These are phyloP conservation scores for Calonectria hongkongensis DNA, from an alignment of 2,329 filamentous ascomycete species.

Conservation along the genomic window DNA sequence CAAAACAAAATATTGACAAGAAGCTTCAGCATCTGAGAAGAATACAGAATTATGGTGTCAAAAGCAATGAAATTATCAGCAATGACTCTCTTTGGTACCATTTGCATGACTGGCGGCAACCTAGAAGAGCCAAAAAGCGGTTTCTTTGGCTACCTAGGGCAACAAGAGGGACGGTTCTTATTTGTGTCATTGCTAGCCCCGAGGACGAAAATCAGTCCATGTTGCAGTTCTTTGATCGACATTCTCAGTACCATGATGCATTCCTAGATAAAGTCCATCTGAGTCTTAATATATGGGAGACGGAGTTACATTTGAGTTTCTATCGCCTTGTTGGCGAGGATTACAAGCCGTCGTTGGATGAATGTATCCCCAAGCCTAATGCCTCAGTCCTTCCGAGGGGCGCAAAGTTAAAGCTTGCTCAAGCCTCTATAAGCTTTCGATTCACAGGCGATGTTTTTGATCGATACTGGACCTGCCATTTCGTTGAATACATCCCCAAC, in stretches of 20 bases:
- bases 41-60: not conserved
- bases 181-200: not conserved
- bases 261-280: not conserved
- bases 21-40: not conserved
- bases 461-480: slow-evolving; percentile 8
- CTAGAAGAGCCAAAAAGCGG: not conserved
- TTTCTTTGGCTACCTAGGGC: not conserved
- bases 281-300: not conserved
- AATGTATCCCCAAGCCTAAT: not conserved
- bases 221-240: not conserved
- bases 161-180: not conserved
- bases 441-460: not conserved
- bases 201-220: not conserved
- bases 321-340: not conserved
- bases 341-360: no score
- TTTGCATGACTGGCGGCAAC: not conserved
- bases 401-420: not conserved
- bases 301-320: not conserved
- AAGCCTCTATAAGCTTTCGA: not conserved
- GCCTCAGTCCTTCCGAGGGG: no score
- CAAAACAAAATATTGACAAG: not conserved
- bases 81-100: not conserved
- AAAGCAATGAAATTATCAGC: no score
- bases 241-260: not conserved
- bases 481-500: not conserved